Base-by-base conservation (phyloP, 352 stramenopile genomes). In the Globisporangium alternatum region DNA sequence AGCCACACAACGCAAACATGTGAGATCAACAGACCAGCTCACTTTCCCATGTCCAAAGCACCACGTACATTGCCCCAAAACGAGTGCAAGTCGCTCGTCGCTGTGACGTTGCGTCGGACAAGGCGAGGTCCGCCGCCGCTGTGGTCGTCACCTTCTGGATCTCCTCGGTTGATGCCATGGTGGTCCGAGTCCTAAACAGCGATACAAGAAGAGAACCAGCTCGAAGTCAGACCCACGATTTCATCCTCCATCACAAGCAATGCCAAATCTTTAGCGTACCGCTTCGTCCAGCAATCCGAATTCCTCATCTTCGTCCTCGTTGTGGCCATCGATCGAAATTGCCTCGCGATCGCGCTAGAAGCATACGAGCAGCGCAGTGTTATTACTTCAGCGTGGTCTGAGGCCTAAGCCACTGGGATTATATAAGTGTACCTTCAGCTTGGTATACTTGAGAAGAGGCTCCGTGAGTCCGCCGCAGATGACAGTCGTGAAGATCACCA, bases 401-500 rank as follows among this genome's bases (percentile, higher is more conserved):
- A 28, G 25, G 25, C 25, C 25, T 28, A 28, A 28, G 25, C 25
- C 25, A 28, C 25, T 28, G 25, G 25, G 1, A 28, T 28, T 28
- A 28, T 28, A 28, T 28, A 28, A 28, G 25, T 3, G 25, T 28
- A 86, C 78, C 73, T 89, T 91, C 37, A 91, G 71, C 59, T 84
- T 62, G 0, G 80, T 91, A 55, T 89, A 86, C 21, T 84, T 91
- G 9, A 99, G 79, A 39, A 97, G 66, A 7, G 91, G 88, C 66
- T 96, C 91, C 0, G 91, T 97, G 55, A 97, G 67, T 5, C 91
- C 93, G 45, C 96, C 96, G 71, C 93, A 98, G 51, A 98, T 94
- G 49, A 99, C 81, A 2, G 96, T 99, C 3, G 96, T 99, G 71
- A 98, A 97, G 48, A 99, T 96, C 21, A 97, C 97, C 43, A 99